phyloP scores from a whole-genome alignment of 441 rosid genomes.

The Syzygium syzygioides region DNA sequence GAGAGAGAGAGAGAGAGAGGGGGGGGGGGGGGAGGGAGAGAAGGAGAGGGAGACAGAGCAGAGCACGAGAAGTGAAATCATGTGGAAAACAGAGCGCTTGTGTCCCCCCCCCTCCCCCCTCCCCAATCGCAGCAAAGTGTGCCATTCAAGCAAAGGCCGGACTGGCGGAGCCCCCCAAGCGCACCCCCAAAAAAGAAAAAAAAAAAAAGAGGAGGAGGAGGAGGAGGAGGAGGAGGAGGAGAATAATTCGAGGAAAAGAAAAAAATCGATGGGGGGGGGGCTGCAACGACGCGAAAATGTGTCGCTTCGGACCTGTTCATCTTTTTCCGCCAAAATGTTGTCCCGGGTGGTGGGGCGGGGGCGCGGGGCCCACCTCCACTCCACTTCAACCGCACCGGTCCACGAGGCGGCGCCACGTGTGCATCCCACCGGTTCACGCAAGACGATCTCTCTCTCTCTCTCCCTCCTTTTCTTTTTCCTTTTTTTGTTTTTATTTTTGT shows the following conservation, averaged over 20 bases:
- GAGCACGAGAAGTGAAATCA: conserved; percentile 15
- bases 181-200: background rate
- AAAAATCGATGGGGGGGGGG: background rate
- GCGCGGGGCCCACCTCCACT: conserved; percentile 40
- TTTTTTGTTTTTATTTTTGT: background rate
- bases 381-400: conserved; percentile 50
- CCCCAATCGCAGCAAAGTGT: conserved; percentile 13
- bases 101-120: too few species aligned
- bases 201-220: fast-evolving
- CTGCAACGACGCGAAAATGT: background rate
- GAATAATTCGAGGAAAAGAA: background rate
- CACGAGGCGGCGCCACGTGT: conserved; percentile 29
- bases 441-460: background rate
- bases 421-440: conserved; percentile 36
- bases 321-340: background rate
- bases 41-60: too few species aligned
- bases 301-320: background rate
- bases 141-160: conserved; percentile 30
- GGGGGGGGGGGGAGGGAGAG: too few species aligned
- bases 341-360: conserved; percentile 1
- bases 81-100: background rate
- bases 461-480: too few species aligned
- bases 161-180: background rate
- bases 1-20: too few species aligned
- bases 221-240: fast-evolving